A percentile compares a stretch with the other conserved stretches of the same genome.
These are phyloP conservation scores for Nematocida sp. DNA, from an alignment of 371 early-diverging fungal species.

Conservation along the genomic window DNA sequence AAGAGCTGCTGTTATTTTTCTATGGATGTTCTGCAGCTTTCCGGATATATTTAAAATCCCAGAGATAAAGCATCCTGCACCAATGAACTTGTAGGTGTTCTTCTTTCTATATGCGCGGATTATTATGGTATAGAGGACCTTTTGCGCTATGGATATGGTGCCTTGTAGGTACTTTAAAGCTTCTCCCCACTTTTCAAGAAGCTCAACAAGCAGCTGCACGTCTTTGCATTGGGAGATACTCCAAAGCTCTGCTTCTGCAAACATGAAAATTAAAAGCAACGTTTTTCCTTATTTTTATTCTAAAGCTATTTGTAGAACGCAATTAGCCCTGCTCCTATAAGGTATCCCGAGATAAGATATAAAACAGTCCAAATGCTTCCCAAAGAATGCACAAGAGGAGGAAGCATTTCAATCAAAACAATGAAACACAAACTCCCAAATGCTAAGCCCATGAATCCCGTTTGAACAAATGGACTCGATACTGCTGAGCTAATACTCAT, in stretches of 20 bases:
- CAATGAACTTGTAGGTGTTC: background rate
- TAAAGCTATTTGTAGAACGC: background rate
- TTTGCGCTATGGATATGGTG: background rate
- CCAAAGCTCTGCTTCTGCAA: background rate
- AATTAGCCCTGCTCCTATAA: slow-evolving; percentile 43
- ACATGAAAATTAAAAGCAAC: slow-evolving; percentile 28
- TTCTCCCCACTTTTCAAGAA: slow-evolving; percentile 1
- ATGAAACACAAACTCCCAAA: slow-evolving; percentile 66
- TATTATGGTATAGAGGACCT: slow-evolving; percentile 1
- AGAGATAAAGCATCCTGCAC: slow-evolving; percentile 1
- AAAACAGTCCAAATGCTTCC: slow-evolving; percentile 30
- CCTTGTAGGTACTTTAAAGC: slow-evolving; percentile 1
- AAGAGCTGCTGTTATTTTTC: background rate
- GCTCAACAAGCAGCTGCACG: background rate
- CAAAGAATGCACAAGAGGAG: slow-evolving; percentile 56
- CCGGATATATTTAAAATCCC: slow-evolving; percentile 12
- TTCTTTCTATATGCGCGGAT: background rate
- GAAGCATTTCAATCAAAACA: slow-evolving; percentile 66
- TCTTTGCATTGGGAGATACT: background rate
- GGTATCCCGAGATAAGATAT: slow-evolving; percentile 46
- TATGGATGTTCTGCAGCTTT: background rate
- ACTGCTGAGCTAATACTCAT: background rate
- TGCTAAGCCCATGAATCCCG: slow-evolving; percentile 57
- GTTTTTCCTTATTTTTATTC: slow-evolving; percentile 12
- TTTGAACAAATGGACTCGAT: slow-evolving; percentile 3